These are phyloP conservation scores for Umbelopsis isabellina DNA, from an alignment of 192 early-diverging fungal genomes.

Conservation along the genomic window DNA sequence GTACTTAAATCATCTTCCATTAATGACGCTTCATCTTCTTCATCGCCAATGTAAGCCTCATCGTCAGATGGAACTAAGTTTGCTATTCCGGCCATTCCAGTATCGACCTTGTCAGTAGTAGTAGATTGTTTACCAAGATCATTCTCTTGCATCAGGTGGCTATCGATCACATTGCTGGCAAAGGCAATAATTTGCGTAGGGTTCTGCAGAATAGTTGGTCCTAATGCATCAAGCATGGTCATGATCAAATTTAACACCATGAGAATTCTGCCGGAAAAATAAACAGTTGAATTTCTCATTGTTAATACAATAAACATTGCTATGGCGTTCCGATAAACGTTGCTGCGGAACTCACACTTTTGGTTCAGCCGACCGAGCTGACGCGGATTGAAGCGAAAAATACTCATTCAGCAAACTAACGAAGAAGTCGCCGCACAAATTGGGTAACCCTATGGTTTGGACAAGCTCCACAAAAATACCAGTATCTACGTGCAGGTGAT, in stretches of 20 bases:
- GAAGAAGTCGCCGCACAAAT: slow-evolving; percentile 73
- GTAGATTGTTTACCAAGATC: neutral
- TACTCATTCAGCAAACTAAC: slow-evolving; percentile 77
- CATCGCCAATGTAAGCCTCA: slow-evolving; percentile 26
- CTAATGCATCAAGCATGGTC: slow-evolving; percentile 69
- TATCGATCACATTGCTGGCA: slow-evolving; percentile 66
- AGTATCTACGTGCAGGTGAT: slow-evolving; percentile 56
- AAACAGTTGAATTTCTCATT: slow-evolving; percentile 11
- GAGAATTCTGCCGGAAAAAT: slow-evolving; percentile 48
- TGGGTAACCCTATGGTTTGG: slow-evolving; percentile 51
- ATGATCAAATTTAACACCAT: slow-evolving; percentile 62
- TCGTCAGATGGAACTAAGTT: slow-evolving; percentile 40
- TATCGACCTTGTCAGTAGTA: neutral
- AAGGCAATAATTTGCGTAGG: slow-evolving; percentile 77
- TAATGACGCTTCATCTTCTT: slow-evolving; percentile 37
- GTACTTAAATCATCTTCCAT: slow-evolving; percentile 59
- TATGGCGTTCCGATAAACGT: neutral
- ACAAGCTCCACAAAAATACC: slow-evolving; percentile 71
- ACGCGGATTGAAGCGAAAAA: slow-evolving; percentile 49
- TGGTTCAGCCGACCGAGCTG: slow-evolving; percentile 39
- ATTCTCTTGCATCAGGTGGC: slow-evolving; percentile 35
- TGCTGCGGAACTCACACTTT: slow-evolving; percentile 43
- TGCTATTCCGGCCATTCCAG: slow-evolving; percentile 17
- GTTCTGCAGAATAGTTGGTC: slow-evolving; percentile 73
- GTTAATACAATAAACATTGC: slow-evolving; percentile 13